These are phyloP conservation scores for Heliosperma pusillum DNA, from an alignment of 148 eudicot species.

Conservation along the genomic window DNA sequence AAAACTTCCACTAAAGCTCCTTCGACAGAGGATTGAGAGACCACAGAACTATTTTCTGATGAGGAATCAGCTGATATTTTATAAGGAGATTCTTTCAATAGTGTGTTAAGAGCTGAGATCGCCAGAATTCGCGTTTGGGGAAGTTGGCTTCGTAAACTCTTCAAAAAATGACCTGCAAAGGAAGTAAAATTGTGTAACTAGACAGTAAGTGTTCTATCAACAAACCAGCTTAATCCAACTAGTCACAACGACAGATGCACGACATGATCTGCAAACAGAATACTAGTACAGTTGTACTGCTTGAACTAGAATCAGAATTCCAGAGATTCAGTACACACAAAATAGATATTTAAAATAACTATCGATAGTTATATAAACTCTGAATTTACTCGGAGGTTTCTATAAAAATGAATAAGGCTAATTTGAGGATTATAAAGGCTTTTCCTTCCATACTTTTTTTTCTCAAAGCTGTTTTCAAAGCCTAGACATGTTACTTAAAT, in stretches of 20 bases:
- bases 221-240: neutral
- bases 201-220: neutral
- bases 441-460: neutral
- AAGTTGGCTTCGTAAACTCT: conserved; percentile 86
- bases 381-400: neutral
- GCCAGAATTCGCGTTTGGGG: conserved; percentile 97
- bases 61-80: conserved; percentile 47
- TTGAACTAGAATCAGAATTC: neutral
- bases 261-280: neutral
- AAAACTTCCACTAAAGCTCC: conserved; percentile 66
- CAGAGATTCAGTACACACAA: neutral
- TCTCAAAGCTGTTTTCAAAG: too few species aligned
- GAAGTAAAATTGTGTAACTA: neutral
- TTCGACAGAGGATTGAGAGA: conserved; percentile 69
- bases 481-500: too few species aligned
- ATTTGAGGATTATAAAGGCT: neutral
- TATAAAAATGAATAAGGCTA: neutral
- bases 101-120: conserved; percentile 89
- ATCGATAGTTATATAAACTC: conserved; percentile 6
- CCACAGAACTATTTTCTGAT: conserved; percentile 34
- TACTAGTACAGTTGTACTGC: neutral
- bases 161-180: conserved; percentile 88
- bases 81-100: conserved; percentile 91
- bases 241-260: neutral
- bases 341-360: neutral